These are phyloP conservation scores for Lentinus brumalis DNA, from an alignment of 768 basidiomycete species.

Conservation along the genomic window DNA sequence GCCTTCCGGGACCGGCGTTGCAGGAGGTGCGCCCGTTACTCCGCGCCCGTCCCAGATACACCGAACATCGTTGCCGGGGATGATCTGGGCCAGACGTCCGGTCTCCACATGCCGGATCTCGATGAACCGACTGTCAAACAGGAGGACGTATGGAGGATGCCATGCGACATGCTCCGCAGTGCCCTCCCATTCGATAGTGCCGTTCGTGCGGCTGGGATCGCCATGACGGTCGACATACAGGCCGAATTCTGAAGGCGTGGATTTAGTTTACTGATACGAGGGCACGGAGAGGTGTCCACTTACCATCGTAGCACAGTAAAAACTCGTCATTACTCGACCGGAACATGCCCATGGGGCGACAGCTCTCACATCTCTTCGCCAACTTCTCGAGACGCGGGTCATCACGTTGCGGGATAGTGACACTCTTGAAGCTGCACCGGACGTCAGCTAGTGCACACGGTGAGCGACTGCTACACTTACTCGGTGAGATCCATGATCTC, in stretches of 20 bases:
- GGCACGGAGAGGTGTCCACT: slow-evolving; percentile 16
- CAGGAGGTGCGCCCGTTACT: slow-evolving; percentile 27
- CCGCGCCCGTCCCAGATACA: slow-evolving; percentile 91
- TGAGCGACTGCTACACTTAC: slow-evolving; percentile 45
- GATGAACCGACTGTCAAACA: slow-evolving; percentile 89
- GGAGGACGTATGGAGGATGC: slow-evolving; percentile 85
- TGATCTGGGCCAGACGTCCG: slow-evolving; percentile 79
- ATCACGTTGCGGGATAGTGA: slow-evolving; percentile 85
- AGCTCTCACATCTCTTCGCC: slow-evolving; percentile 79
- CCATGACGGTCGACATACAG: slow-evolving; percentile 92
- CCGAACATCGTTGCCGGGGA: slow-evolving; percentile 77
- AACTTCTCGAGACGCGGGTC: slow-evolving; percentile 64
- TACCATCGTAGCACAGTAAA: slow-evolving; percentile 86
- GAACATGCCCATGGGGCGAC: slow-evolving; percentile 89
- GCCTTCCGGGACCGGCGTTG: slow-evolving; percentile 47
- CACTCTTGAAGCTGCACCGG: slow-evolving; percentile 73
- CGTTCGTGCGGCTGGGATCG: slow-evolving; percentile 69
- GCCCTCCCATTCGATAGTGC: slow-evolving; percentile 93
- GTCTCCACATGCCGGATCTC: slow-evolving; percentile 86
- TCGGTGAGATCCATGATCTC: slow-evolving; percentile 97
- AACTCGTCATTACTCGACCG: slow-evolving; percentile 86
- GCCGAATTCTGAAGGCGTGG: slow-evolving; percentile 67
- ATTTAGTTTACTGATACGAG: not conserved
- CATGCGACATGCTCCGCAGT: slow-evolving; percentile 86
- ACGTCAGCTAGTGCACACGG: not conserved